Evolutionary conservation across 2,329 filamentous ascomycete genomes (phyloP), one percentile per base, ranked within the genome.

Genomic region (Zymoseptoria crescenta): DNA sequence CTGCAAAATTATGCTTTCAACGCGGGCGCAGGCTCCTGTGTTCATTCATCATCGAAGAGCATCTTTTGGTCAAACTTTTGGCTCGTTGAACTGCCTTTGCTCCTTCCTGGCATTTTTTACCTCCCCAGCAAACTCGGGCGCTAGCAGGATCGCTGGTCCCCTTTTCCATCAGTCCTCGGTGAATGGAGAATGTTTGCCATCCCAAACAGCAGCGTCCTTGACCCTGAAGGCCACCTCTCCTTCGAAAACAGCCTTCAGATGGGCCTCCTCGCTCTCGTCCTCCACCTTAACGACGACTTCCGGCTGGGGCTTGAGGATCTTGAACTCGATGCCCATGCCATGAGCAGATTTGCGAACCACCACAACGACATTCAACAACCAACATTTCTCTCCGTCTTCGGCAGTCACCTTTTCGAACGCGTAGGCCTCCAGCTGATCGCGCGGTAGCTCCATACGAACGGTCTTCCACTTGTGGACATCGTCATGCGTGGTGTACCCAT

Each of bases 161-260:
- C 24, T 24, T 3, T 3, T 16, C 35, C 35, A 45, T 45, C 35
- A 45, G 10, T 54, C 52, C 55, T 57, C 55, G 6, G 51, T n/a
- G 24, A 60, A 62, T 3, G 56, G 49, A 4, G 55, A 58, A 49
- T 58, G 60, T 8, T 19, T 41, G 2, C 24, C 49, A 1, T 62
- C 58, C 56, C 60, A 60, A 10, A 62, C 35, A 16, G 35, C 6
- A 2, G 45, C 48, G n/a, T 62, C 58, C 53, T 10, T 16, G 4
- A 56, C 45, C 13, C 13, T 16, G 24, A 60, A 60, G 13, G 55
- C 58, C 49, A 55, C 54, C 10, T 50, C 49, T 27, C 35, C 35
- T 16, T 7, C 1, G 16, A 45, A 45, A 16, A 45, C 35, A 45
- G 35, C 35, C 29, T 1, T 4, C n/a, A 41, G 29, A 53, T 52